Base-by-base conservation (phyloP, 371 early-diverging fungal genomes). In the Mycotypha africana region DNA sequence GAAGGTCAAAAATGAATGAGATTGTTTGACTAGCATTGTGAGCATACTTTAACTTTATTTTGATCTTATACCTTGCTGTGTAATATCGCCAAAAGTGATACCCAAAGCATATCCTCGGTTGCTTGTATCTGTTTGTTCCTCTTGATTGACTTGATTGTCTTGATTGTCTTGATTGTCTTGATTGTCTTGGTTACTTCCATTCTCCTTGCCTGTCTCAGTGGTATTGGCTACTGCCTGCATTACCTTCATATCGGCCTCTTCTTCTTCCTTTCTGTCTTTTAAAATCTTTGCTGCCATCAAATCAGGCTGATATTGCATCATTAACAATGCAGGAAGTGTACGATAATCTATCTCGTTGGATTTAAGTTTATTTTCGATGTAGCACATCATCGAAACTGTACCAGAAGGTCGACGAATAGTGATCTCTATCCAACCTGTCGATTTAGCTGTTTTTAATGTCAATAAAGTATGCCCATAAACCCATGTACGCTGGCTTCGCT, bases 321-420 rank as follows among this genome's bases (percentile, higher is more conserved):
- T 77, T 26, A 88, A 45, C 2, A 80, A 49, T 10, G 80, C 82
- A 9, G 83, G 79, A 9, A 84, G 45, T 0, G 80, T 73, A 3
- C 61, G 47, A 25, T 76, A 66, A 36, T 82, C 78, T 28, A 79
- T 58, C 2, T 69, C 72, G 12, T 78, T 78, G n/a, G 65, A 56
- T 45, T 71, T 74, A 48, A 81, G 60, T 39, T 81, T 76, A 47
- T 84, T 91, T 45, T 92, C 87, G 22, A 92, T 71, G 42, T 89
- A 82, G 19, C 83, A 68, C 53, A 85, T 64, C 45, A 89, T 77
- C 1, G 88, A 80, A 0, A 85, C 72, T 0, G 84, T 83, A 7
- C 92, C 93, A 11, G 89, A 86, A 0, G 94, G 86, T 38, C 93
- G 74, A 16, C 95, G 90, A 14, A 92, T 73, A 1, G 78, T 82